These are phyloP conservation scores for Talaromyces sp. DNA, from an alignment of 2,329 filamentous ascomycete species.

Conservation along the genomic window DNA sequence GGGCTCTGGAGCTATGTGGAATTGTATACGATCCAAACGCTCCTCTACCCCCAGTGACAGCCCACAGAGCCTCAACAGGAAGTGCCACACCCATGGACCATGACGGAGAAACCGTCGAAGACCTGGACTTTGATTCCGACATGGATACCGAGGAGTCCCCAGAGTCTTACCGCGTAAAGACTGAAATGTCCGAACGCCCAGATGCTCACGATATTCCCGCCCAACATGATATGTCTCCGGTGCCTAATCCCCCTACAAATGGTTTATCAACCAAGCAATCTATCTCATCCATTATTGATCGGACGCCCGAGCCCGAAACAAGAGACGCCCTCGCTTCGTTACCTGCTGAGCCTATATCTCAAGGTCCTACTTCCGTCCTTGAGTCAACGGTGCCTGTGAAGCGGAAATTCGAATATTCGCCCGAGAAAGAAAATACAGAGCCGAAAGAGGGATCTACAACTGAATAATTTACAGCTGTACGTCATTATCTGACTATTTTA, in stretches of 20 bases:
- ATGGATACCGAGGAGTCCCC: slow-evolving; percentile 1
- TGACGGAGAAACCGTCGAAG: slow-evolving; percentile 36
- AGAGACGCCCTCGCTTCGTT: slow-evolving; percentile 27
- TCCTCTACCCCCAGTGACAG: slow-evolving; percentile 37
- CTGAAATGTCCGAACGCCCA: slow-evolving; percentile 28
- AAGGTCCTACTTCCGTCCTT: slow-evolving; percentile 14
- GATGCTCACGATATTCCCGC: slow-evolving; percentile 14
- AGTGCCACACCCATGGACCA: slow-evolving; percentile 33
- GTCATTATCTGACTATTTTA: not conserved
- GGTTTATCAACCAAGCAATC: slow-evolving; percentile 39
- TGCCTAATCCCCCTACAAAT: slow-evolving; percentile 23
- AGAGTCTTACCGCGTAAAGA: slow-evolving; percentile 32
- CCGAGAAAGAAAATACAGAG: slow-evolving; percentile 31
- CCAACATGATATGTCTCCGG: slow-evolving; percentile 14
- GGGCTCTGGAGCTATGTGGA: slow-evolving; percentile 44
- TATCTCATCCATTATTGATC: slow-evolving; percentile 45
- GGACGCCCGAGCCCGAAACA: slow-evolving; percentile 29
- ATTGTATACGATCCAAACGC: slow-evolving; percentile 42
- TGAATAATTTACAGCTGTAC: slow-evolving; percentile 18
- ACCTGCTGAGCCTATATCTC: slow-evolving; percentile 25
- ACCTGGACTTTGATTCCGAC: slow-evolving; percentile 31
- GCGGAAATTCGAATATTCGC: slow-evolving; percentile 26
- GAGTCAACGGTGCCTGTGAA: slow-evolving; percentile 24
- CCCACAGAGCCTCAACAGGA: slow-evolving; percentile 39
- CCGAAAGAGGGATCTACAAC: slow-evolving; percentile 23